phyloP scores from a whole-genome alignment of 1,139 yeast genomes.

The Diutina pseudorugosa region DNA sequence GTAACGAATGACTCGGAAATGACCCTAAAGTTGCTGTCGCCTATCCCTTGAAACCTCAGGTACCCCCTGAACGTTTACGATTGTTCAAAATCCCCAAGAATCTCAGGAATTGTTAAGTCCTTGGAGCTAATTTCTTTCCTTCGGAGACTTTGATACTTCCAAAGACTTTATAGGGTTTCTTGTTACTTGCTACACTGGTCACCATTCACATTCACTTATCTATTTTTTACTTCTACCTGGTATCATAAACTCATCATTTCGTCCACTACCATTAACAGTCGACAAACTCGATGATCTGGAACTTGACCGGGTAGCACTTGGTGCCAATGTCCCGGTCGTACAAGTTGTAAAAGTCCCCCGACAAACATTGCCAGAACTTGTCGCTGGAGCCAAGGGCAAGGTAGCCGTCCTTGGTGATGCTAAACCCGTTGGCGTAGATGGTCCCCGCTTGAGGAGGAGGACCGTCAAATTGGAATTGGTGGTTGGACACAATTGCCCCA shows the following conservation, averaged over 20 bases:
- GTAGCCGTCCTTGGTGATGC: conserved; percentile 40
- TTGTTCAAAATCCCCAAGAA: too few species aligned
- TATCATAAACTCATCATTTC: neutral
- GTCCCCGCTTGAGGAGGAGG: conserved; percentile 90
- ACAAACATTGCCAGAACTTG: conserved; percentile 66
- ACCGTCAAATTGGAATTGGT: conserved; percentile 83
- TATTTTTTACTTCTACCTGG: too few species aligned
- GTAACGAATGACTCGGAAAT: too few species aligned
- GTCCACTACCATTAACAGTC: conserved; percentile 36
- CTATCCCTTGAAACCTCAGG: too few species aligned
- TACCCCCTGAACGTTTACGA: too few species aligned
- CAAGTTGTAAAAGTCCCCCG: conserved; percentile 75
- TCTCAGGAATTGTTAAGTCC: too few species aligned
- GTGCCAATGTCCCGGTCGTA: conserved; percentile 57
- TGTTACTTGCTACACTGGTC: too few species aligned
- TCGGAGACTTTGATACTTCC: too few species aligned
- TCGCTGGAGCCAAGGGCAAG: conserved; percentile 58
- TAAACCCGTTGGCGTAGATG: conserved; percentile 72
- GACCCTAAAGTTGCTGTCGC: too few species aligned
- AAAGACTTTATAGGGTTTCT: too few species aligned
- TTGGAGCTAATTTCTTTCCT: too few species aligned
- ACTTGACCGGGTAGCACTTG: conserved; percentile 54
- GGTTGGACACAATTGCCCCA: conserved; percentile 75
- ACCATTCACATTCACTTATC: neutral
- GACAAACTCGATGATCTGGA: conserved; percentile 53